phyloP scores from a whole-genome alignment of 371 early-diverging fungal genomes.

The Rhizopus stolonifer region DNA sequence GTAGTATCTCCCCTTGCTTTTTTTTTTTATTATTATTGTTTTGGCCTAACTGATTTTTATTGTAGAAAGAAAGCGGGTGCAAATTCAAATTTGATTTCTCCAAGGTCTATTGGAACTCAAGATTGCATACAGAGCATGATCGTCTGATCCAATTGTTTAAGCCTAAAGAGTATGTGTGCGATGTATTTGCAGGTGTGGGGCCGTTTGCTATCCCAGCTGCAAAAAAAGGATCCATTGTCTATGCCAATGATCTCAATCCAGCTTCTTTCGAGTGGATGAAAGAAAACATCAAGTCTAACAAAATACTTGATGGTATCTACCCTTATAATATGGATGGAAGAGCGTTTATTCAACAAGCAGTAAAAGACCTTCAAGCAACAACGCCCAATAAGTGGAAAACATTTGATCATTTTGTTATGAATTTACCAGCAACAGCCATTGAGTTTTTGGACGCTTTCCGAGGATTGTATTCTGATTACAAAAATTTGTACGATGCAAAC shows the following conservation, averaged over 20 bases:
- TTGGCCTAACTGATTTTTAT: not conserved
- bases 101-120: constrained; percentile 99
- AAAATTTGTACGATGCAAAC: constrained; percentile 29
- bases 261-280: constrained; percentile 77
- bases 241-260: constrained; percentile 99
- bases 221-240: constrained; percentile 81
- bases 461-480: constrained; percentile 61
- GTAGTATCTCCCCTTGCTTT: constrained; percentile 46
- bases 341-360: constrained; percentile 79
- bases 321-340: constrained; percentile 92
- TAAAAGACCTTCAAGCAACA: constrained; percentile 47
- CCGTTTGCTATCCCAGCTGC: constrained; percentile 98
- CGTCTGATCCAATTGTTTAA: constrained; percentile 82
- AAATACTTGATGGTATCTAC: constrained; percentile 67
- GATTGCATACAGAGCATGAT: constrained; percentile 94
- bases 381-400: constrained; percentile 50
- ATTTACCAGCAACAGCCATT: constrained; percentile 94
- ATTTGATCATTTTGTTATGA: constrained; percentile 97
- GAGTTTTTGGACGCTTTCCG: constrained; percentile 90
- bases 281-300: constrained; percentile 83
- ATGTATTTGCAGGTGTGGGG: constrained; percentile 98
- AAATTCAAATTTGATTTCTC: constrained; percentile 94
- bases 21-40: no score
- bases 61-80: constrained; percentile 88
- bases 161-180: constrained; percentile 81